phyloP scores from a whole-genome alignment of 148 eudicot genomes.

The Silene uniflora region DNA sequence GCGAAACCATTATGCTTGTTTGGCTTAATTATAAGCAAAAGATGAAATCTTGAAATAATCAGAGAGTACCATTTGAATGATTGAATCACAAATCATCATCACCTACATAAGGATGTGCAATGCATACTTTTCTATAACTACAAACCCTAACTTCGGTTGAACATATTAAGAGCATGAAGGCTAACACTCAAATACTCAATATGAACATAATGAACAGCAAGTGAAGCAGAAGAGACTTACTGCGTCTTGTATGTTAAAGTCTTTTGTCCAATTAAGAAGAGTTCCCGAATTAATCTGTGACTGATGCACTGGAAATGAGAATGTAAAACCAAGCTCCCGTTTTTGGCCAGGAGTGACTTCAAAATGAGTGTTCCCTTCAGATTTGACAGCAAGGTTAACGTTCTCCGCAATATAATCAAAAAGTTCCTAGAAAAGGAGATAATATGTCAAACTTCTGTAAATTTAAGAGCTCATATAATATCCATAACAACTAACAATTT shows the following conservation, averaged over 20 bases:
- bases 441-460: conserved; percentile 16
- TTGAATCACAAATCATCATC: background rate
- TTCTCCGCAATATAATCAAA: conserved; percentile 43
- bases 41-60: background rate
- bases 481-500: background rate
- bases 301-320: conserved; percentile 47
- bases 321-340: conserved; percentile 44
- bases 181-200: background rate
- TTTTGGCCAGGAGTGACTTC: conserved; percentile 26
- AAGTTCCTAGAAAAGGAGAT: conserved; percentile 32
- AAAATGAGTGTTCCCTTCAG: conserved; percentile 18
- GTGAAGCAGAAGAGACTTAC: conserved; percentile 24
- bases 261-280: conserved; percentile 44
- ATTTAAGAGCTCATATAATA: background rate
- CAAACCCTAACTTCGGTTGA: background rate
- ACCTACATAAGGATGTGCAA: background rate
- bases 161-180: background rate
- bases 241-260: conserved; percentile 33
- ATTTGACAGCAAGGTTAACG: conserved; percentile 24
- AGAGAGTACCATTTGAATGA: background rate
- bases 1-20: background rate
- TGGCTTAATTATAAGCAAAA: background rate
- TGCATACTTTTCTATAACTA: background rate
- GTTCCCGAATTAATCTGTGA: conserved; percentile 35
- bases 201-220: conserved; percentile 10